These are phyloP conservation scores for Garcia nutans DNA, from an alignment of 345 rosid species.

Conservation along the genomic window DNA sequence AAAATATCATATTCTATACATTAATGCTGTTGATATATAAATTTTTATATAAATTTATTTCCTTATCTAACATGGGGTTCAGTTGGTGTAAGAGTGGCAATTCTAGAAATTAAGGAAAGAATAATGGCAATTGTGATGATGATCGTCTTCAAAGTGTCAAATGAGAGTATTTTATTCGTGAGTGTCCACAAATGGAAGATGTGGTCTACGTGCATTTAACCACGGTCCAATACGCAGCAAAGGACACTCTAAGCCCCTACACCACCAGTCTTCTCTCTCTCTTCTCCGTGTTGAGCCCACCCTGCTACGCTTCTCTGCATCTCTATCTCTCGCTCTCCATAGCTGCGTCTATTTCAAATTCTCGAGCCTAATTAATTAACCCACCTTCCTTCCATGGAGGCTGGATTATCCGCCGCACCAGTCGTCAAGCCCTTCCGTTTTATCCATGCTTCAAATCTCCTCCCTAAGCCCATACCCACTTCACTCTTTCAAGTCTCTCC, in stretches of 20 bases:
- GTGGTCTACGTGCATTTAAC: slow-evolving; percentile 46
- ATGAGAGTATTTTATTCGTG: background rate
- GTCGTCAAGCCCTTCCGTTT: slow-evolving; percentile 41
- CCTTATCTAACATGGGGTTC: no score
- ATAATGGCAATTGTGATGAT: background rate
- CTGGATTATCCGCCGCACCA: slow-evolving; percentile 49
- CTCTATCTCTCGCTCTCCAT: background rate
- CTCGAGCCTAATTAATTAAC: background rate
- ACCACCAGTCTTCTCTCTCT: background rate
- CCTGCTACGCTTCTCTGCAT: background rate
- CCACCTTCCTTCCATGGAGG: slow-evolving; percentile 54
- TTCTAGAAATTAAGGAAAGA: background rate
- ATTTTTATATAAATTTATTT: no score
- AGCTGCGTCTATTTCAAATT: background rate
- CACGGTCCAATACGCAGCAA: background rate
- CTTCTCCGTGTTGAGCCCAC: background rate
- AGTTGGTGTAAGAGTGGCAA: background rate
- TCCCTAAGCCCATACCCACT: slow-evolving; percentile 33
- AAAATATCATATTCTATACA: no score
- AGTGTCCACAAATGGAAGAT: background rate
- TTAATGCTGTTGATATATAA: no score
- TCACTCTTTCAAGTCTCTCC: slow-evolving; percentile 18
- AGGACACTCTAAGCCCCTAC: background rate
- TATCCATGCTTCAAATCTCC: slow-evolving; percentile 24
- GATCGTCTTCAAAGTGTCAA: no score